These are phyloP conservation scores for Protostelium mycophagum DNA, from an alignment of 78 protist species.

Conservation along the genomic window DNA sequence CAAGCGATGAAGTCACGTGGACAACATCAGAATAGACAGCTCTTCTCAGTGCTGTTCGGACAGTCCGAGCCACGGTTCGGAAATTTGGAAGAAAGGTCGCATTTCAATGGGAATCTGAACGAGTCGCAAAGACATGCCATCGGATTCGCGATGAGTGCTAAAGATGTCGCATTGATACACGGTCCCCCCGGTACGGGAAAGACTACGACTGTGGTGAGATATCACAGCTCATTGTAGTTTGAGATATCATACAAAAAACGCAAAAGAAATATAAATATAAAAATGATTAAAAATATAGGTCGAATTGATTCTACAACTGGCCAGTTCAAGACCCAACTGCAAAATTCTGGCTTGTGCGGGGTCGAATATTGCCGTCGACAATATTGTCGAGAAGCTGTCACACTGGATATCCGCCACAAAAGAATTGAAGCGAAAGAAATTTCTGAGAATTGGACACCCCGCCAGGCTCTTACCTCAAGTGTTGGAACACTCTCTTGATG, in stretches of 20 bases:
- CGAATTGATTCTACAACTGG: constrained; percentile 68
- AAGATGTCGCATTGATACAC: constrained; percentile 73
- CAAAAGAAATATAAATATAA: not conserved
- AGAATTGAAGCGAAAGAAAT: constrained; percentile 16
- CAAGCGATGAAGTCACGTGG: constrained; percentile 2
- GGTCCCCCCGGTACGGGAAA: constrained; percentile 91
- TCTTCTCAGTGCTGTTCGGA: constrained; percentile 3
- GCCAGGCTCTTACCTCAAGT: constrained; percentile 71
- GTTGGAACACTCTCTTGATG: constrained; percentile 50
- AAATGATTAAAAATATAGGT: constrained; percentile 4
- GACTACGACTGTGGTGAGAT: constrained; percentile 64
- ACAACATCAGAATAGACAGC: not conserved
- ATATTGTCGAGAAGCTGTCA: constrained; percentile 36
- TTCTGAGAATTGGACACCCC: constrained; percentile 86
- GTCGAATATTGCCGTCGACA: constrained; percentile 78
- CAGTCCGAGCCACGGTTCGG: constrained; percentile 1
- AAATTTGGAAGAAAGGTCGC: not conserved
- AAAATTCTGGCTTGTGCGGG: constrained; percentile 77
- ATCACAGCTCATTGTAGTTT: not conserved
- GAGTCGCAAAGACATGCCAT: constrained; percentile 56
- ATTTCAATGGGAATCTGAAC: constrained; percentile 10
- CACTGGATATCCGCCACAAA: not conserved
- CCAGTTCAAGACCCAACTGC: constrained; percentile 36
- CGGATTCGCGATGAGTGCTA: constrained; percentile 28
- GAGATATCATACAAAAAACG: not conserved